Evolutionary conservation across 495 filamentous ascomycete species (phyloP).

Genomic region (Glonium stellatum): DNA sequence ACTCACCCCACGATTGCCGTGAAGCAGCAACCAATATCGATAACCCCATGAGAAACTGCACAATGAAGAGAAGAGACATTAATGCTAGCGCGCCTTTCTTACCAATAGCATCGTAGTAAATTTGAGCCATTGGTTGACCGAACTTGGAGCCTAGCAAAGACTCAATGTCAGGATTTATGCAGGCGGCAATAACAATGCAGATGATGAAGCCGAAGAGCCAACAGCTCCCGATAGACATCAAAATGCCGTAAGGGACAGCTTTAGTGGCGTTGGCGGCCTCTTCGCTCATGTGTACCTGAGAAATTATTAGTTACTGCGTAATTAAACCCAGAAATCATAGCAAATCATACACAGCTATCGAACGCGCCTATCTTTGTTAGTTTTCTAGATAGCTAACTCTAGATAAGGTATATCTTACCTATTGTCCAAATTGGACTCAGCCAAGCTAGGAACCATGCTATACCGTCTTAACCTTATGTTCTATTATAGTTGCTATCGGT

Average conservation of each 20-base stretch:
- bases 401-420: too few species aligned
- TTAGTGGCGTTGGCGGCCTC: slow-evolving; percentile 57
- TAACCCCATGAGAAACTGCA: slow-evolving; percentile 50
- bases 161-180: slow-evolving; percentile 42
- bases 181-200: slow-evolving; percentile 46
- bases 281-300: slow-evolving; percentile 56
- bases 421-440: slow-evolving; percentile 63
- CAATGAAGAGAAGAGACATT: slow-evolving; percentile 49
- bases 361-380: too few species aligned
- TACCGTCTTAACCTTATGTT: background rate
- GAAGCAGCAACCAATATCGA: slow-evolving; percentile 50
- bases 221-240: slow-evolving; percentile 47
- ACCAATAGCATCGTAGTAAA: slow-evolving; percentile 50
- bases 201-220: slow-evolving; percentile 49
- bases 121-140: slow-evolving; percentile 52
- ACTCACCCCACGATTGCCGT: slow-evolving; percentile 47
- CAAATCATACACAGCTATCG: slow-evolving; percentile 33
- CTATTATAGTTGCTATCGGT: background rate
- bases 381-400: too few species aligned
- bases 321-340: background rate
- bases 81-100: slow-evolving; percentile 50
- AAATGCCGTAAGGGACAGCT: slow-evolving; percentile 56
- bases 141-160: slow-evolving; percentile 38
- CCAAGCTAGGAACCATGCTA: slow-evolving; percentile 60
- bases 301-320: slow-evolving; percentile 30